Base-by-base conservation (phyloP, 2,329 filamentous ascomycete species). In the Canariomyces notabilis region DNA sequence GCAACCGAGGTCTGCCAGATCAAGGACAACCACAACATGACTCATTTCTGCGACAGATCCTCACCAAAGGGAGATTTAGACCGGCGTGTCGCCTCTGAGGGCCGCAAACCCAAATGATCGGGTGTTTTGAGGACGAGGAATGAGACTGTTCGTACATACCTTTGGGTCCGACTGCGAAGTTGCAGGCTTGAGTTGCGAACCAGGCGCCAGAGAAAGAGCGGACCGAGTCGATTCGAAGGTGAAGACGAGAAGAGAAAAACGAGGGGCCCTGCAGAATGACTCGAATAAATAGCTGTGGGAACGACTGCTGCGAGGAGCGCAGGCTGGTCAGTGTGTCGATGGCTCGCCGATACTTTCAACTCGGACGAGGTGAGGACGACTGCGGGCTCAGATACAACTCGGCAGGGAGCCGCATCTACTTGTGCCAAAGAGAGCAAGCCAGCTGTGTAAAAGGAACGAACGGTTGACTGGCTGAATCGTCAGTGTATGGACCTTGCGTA, bases 301-400 rank as follows among this genome's bases (percentile, higher is more conserved):
- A n/a, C 18, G 7, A 36, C n/a, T n/a, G n/a, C 11, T 21, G 38
- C 18, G 32, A 39, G 19, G 34, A 39, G 41, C 38, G 35, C 39
- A n/a, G 23, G 46, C 22, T 18, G 42, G 45, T 37, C 42, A 39
- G 35, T 38, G 44, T 32, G 41, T 43, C n/a, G 26, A 42, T 21
- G 14, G 19, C 16, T 26, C n/a, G n/a, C n/a, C n/a, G n/a, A n/a
- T n/a, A n/a, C 21, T 11, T 36, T 18, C 14, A 26, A 21, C 18
- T 12, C 4, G 26, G 19, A 15, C 12, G 35, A 14, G 15, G 6
- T 7, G 18, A 19, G n/a, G n/a, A 2, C 22, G 31, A 5, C 20
- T 22, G 32, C 12, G 20, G 15, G 15, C 11, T 4, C 11, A 9
- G 33, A n/a, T 29, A 38, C 29, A 31, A 23, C 20, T 23, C 15